Percentiles rank a stretch among this genome's conserved stretches.
These are phyloP conservation scores for Hypoxylon sp. DNA, from an alignment of 2,329 filamentous ascomycete species.

Conservation along the genomic window DNA sequence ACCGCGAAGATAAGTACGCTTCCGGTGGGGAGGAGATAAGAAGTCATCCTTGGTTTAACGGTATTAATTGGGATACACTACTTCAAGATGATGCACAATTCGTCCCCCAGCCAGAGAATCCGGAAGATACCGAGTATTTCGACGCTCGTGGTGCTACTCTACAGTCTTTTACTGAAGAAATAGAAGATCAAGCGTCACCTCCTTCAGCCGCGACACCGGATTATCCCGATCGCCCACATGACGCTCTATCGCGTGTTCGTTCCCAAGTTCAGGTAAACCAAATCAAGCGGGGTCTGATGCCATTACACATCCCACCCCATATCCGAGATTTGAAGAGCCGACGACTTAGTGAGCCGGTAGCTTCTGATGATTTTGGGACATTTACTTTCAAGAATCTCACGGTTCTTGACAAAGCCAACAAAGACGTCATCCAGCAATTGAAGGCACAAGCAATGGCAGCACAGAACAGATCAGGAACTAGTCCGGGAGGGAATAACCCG, in stretches of 20 bases:
- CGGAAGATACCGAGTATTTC: constrained; percentile 98
- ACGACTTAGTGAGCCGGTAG: constrained; percentile 89
- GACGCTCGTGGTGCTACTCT: constrained; percentile 92
- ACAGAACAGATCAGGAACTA: constrained; percentile 68
- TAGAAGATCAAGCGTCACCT: constrained; percentile 88
- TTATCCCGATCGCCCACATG: constrained; percentile 91
- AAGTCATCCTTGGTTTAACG: constrained; percentile 88
- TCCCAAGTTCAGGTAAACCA: constrained; percentile 81
- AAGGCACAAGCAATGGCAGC: constrained; percentile 87
- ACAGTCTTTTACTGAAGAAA: constrained; percentile 92
- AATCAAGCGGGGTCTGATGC: constrained; percentile 93
- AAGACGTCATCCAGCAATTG: constrained; percentile 97
- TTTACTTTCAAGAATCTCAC: constrained; percentile 98
- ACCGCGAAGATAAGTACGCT: constrained; percentile 83
- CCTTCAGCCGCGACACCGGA: constrained; percentile 80
- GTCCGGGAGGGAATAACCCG: constrained; percentile 61
- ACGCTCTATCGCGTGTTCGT: constrained; percentile 90
- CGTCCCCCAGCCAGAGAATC: constrained; percentile 91
- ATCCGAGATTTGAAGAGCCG: constrained; percentile 91
- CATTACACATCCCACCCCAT: constrained; percentile 94
- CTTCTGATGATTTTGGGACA: constrained; percentile 92
- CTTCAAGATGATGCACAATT: constrained; percentile 98
- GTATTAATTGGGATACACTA: constrained; percentile 89
- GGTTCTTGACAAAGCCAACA: constrained; percentile 97
- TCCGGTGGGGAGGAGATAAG: constrained; percentile 94